Percentiles rank a stretch among this genome's conserved stretches.
These are phyloP conservation scores for Paramarasmius palmivorus DNA, from an alignment of 1,284 basidiomycete genomes.

Conservation along the genomic window DNA sequence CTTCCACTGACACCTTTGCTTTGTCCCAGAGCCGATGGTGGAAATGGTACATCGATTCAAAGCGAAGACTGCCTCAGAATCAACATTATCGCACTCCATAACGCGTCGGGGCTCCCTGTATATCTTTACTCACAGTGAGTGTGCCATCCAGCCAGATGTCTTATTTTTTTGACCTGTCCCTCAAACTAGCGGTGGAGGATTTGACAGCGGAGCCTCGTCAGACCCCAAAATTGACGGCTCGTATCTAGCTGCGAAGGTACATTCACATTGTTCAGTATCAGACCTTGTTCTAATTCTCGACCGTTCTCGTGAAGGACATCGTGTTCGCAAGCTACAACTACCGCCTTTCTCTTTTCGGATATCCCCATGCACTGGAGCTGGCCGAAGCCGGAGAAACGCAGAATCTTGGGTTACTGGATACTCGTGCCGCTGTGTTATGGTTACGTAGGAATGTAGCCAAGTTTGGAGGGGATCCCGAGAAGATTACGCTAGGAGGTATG, in stretches of 20 bases:
- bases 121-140: slow-evolving; percentile 40
- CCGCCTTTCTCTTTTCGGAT: no score
- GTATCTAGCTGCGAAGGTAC: slow-evolving; percentile 34
- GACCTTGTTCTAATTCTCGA: not conserved
- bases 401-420: slow-evolving; percentile 44
- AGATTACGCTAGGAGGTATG: slow-evolving; percentile 28
- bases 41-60: slow-evolving; percentile 39
- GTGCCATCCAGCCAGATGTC: not conserved
- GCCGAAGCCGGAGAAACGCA: no score
- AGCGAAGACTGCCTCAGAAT: no score
- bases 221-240: slow-evolving; percentile 46
- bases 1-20: not conserved
- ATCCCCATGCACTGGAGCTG: no score
- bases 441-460: slow-evolving; percentile 33
- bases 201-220: slow-evolving; percentile 43
- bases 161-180: not conserved
- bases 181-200: slow-evolving; percentile 29
- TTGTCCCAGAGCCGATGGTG: slow-evolving; percentile 32
- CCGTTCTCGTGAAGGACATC: no score
- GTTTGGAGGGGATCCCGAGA: slow-evolving; percentile 45
- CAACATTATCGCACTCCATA: slow-evolving; percentile 37
- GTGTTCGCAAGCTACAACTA: no score
- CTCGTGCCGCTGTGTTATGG: slow-evolving; percentile 44
- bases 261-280: not conserved
- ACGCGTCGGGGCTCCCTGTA: slow-evolving; percentile 36